Evolutionary conservation across 371 early-diverging fungal genomes (phyloP).

Genomic region (Mortierella sp.): DNA sequence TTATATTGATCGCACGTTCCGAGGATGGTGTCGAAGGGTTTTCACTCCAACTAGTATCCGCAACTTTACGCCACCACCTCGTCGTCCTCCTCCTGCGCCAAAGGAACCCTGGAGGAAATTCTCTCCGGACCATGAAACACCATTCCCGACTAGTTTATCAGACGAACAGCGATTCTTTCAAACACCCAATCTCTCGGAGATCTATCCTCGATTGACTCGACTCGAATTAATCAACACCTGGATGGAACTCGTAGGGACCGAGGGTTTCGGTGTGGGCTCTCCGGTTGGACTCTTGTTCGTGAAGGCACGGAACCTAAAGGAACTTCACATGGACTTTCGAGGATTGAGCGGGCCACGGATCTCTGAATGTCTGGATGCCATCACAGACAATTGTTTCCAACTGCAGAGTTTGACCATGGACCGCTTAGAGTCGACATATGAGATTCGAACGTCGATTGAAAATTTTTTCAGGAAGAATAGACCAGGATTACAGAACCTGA

Average conservation of each 20-base stretch:
- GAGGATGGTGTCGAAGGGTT: too few species aligned
- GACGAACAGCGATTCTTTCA: too few species aligned
- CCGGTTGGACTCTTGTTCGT: slow-evolving; percentile 18
- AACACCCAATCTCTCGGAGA: not conserved
- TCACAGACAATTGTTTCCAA: slow-evolving; percentile 12
- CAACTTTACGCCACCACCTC: too few species aligned
- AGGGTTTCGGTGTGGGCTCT: too few species aligned
- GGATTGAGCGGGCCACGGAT: not conserved
- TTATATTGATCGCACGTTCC: too few species aligned
- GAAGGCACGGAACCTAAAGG: slow-evolving; percentile 14
- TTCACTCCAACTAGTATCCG: too few species aligned
- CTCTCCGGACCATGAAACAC: slow-evolving; percentile 1
- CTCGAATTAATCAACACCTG: not conserved
- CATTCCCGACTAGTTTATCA: too few species aligned
- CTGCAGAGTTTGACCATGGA: slow-evolving; percentile 5
- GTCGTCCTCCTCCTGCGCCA: too few species aligned
- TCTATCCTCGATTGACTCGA: slow-evolving; percentile 11
- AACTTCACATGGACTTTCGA: slow-evolving; percentile 6
- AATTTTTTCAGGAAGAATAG: slow-evolving; percentile 23
- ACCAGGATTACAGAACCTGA: not conserved
- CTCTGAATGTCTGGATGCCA: slow-evolving; percentile 17
- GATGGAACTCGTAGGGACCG: too few species aligned
- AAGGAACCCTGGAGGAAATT: slow-evolving; percentile 39
- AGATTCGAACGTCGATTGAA: not conserved
- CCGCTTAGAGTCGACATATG: not conserved